These are phyloP conservation scores for Phylloporus sp. DNA, from an alignment of 768 basidiomycete genomes.

Conservation along the genomic window DNA sequence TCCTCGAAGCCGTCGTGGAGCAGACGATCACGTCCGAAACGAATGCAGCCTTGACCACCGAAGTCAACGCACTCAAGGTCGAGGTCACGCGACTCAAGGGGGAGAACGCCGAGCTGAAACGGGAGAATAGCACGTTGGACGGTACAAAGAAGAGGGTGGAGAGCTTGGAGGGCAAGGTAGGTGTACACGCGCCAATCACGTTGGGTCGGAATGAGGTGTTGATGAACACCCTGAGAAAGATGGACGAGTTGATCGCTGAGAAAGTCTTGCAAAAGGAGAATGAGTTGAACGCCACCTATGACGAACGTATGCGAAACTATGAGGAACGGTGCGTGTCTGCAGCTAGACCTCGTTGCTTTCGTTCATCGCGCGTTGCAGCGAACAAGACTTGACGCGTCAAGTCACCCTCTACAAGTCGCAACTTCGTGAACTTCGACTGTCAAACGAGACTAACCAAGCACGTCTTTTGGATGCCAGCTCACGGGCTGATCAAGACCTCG, in stretches of 20 bases:
- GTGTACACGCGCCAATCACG: conserved; percentile 9
- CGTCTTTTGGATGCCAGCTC: conserved; percentile 88
- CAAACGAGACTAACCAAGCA: conserved; percentile 90
- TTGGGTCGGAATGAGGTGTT: not conserved
- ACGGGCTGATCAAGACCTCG: conserved; percentile 90
- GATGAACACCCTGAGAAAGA: conserved; percentile 43
- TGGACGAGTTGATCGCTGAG: conserved; percentile 91
- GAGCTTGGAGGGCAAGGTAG: conserved; percentile 77
- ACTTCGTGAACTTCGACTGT: conserved; percentile 82
- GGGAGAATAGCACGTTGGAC: conserved; percentile 62
- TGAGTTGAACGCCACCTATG: conserved; percentile 93
- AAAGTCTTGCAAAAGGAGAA: conserved; percentile 91
- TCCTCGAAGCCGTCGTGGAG: conserved; percentile 93
- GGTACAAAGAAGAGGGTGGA: conserved; percentile 71
- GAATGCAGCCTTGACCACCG: conserved; percentile 39
- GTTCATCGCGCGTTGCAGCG: conserved; percentile 42
- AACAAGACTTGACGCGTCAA: conserved; percentile 91
- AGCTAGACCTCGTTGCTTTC: not conserved
- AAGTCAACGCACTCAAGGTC: conserved; percentile 68
- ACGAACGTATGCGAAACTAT: conserved; percentile 93
- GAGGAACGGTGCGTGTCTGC: conserved; percentile 72
- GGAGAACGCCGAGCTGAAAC: conserved; percentile 79
- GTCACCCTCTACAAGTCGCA: conserved; percentile 84
- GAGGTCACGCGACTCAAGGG: conserved; percentile 70
- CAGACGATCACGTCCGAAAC: conserved; percentile 76